Evolutionary conservation across 208 protist species (phyloP), one percentile per base, ranked within the genome.

Genomic region (Trypanosoma avium): DNA sequence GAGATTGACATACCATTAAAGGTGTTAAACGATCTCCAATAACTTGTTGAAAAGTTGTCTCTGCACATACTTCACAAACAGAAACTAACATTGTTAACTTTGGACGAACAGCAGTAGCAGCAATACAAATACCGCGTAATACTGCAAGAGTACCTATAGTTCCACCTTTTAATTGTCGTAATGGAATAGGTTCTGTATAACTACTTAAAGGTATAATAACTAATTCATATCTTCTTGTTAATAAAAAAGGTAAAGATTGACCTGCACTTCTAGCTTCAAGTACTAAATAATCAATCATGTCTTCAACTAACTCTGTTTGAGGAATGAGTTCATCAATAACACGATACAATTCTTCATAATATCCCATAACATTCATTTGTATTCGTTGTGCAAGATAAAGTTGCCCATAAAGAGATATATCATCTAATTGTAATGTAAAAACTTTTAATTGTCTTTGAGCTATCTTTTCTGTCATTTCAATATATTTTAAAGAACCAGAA

Each of bases 1-100:
- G 77, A 29, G 86, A 93, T 67, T 92, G 91, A 47, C 91, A 96
- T 17, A 92, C 80, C 53, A 85, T 85, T 27, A 92, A 38, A 10
- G 91, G 91, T 5, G 82, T 92, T 19, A 93, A 58, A 8, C 86
- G 80, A 69, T 92, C 84, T 32, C 91, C 91, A 48, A 94, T 81
- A 19, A 96, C 91, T 64, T 96, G 84, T 69, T 94, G 86, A 75
- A 94, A 94, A 12, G 88, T 93, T 15, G 86, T 92, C 56, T 92
- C 88, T 17, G 88, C 84, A 59, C 91, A 96, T 9, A 93, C 81
- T 57, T 96, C 91, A 67, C 91, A 96, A 4, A 96, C 82, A 10
- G 86, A 96, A 30, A 91, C 89, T 10, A 91, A 70, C 75, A 96
- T 86, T 2, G 78, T 55, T 21, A 96, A 55, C 55, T 90, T 92